phyloP scores from a whole-genome alignment of 257 asterid genomes.

The Cinchona pubescens region DNA sequence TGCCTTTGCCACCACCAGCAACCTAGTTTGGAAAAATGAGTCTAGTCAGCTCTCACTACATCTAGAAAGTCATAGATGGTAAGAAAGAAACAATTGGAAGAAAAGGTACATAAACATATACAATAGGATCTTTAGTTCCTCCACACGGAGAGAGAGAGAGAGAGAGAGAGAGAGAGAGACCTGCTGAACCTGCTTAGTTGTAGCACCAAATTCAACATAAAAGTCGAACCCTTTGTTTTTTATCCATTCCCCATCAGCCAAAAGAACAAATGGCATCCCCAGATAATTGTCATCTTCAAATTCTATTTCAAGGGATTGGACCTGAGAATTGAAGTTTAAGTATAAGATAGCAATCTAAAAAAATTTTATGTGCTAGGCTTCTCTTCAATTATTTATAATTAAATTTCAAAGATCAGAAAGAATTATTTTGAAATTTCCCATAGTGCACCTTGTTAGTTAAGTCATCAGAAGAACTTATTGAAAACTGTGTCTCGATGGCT shows the following conservation, averaged over 20 bases:
- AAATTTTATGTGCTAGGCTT: constrained; percentile 9
- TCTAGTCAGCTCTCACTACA: constrained; percentile 16
- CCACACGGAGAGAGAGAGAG: not conserved
- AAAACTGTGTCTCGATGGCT: constrained; percentile 69
- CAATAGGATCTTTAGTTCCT: not conserved
- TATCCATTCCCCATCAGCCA: constrained; percentile 75
- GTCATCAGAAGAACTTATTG: constrained; percentile 39
- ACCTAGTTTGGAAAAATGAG: constrained; percentile 25
- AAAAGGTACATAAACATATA: constrained; percentile 3
- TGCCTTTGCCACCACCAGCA: constrained; percentile 70
- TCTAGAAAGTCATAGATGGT: constrained; percentile 1
- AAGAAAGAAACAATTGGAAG: constrained; percentile 1
- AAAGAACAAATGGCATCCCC: constrained; percentile 97
- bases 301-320: constrained; percentile 71
- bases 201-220: constrained; percentile 55
- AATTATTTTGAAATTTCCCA: constrained; percentile 13
- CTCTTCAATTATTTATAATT: not conserved
- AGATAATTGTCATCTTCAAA: constrained; percentile 63
- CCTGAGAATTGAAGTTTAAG: constrained; percentile 41
- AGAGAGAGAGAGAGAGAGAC: constrained; percentile 32
- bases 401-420: constrained; percentile 1
- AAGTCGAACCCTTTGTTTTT: constrained; percentile 83
- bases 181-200: constrained; percentile 41
- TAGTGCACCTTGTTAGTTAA: constrained; percentile 51
- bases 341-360: not conserved